Base-by-base conservation (phyloP, 768 basidiomycete species). In the Panus rudis region DNA sequence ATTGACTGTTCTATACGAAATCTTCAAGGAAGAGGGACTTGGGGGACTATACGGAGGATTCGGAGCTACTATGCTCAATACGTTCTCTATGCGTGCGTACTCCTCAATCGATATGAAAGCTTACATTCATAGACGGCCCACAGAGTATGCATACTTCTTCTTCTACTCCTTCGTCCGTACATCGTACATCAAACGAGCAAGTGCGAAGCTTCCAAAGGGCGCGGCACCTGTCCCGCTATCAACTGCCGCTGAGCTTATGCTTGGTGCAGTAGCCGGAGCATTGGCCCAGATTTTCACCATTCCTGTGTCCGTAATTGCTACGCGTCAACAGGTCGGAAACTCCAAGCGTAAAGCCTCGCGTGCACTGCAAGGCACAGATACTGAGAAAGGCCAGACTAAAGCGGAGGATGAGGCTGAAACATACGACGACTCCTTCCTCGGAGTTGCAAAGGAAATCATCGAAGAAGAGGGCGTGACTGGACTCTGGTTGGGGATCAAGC, bases 131-230 rank as follows among this genome's bases (percentile, higher is more conserved):
- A 31, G 16, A 30, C 32, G 6, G 3, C 37, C 10, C 33, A 30
- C 51, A 96, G 93, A 96, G 79, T 97, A 93, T 59, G 94, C 96
- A 20, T 99, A 99, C 68, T 99, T 99, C 74, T 98, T 94, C 75
- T 98, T 96, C 70, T 97, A 98, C 62, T 87, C 92, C 17, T 72
- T 92, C 62, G 85, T 98, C 20, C 79, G 96, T 51, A 79, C 73
- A 17, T 74, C 85, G 4, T 92, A 92, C 64, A 77, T 86, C 53
- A 82, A 78, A 55, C 77, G 88, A 14, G 64, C 90, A 37, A 65
- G 73, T 10, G 65, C 71, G 16, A 76, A 71, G 42, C 69, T 79
- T 2, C 76, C 82, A 0, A 55, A 75, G 2, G 81, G 84, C 4
- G 70, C 78, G 22, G 81, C 79, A 52, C 49, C 76, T 0, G 78